Percentiles rank a stretch among this genome's conserved stretches.
Evolutionary conservation across 768 basidiomycete species (phyloP).

Genomic region (Tricholoma matsutake): DNA sequence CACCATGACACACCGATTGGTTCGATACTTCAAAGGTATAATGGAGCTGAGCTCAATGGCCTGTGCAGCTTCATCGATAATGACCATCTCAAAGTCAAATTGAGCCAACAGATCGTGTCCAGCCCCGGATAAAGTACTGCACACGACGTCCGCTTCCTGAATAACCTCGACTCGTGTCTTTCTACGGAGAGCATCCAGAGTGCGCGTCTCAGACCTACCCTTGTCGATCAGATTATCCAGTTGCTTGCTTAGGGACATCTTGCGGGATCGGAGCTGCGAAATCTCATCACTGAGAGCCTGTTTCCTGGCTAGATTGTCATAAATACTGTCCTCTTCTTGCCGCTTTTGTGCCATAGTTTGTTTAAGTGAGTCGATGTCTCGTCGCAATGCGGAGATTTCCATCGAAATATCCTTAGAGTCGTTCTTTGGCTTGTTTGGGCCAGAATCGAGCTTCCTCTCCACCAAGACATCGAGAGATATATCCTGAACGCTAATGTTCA

Average conservation of each 20-base stretch:
- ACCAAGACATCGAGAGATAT: constrained; percentile 86
- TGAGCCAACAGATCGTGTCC: constrained; percentile 84
- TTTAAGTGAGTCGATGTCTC: constrained; percentile 71
- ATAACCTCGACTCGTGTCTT: constrained; percentile 75
- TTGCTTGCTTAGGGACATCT: constrained; percentile 61
- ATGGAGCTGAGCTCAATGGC: constrained; percentile 92
- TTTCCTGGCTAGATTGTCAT: constrained; percentile 53
- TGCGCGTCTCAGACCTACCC: constrained; percentile 74
- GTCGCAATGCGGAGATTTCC: constrained; percentile 56
- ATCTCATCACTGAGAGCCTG: constrained; percentile 70
- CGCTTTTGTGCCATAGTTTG: constrained; percentile 52
- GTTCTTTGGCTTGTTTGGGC: constrained; percentile 29
- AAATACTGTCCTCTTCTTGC: constrained; percentile 52
- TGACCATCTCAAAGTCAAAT: constrained; percentile 90
- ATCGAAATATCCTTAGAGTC: constrained; percentile 47
- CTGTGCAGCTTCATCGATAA: constrained; percentile 98
- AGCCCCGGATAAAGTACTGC: constrained; percentile 88
- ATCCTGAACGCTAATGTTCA: constrained; percentile 79
- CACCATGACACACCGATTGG: constrained; percentile 85
- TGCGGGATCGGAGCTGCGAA: constrained; percentile 54
- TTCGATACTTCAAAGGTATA: constrained; percentile 90
- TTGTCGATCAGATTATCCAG: constrained; percentile 81
- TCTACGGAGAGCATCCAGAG: constrained; percentile 78
- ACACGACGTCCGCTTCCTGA: constrained; percentile 88
- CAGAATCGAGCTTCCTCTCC: constrained; percentile 62